Evolutionary conservation across 306 rosid species (phyloP).

Genomic region (Hippophae gyantsensis): DNA sequence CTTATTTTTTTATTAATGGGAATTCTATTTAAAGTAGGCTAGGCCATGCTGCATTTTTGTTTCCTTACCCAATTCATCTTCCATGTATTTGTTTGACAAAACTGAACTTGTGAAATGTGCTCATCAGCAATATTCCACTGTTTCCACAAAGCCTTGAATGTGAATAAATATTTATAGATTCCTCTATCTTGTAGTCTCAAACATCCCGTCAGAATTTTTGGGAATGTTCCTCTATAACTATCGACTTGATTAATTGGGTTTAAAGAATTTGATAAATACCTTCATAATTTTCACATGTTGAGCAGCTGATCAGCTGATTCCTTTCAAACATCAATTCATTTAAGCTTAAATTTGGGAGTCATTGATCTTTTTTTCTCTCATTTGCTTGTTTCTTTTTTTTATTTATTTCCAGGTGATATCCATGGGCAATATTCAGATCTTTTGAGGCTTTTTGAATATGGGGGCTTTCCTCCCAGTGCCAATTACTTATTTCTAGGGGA

Average conservation of each 20-base stretch:
- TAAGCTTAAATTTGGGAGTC: background rate
- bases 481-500: slow-evolving; percentile 33
- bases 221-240: background rate
- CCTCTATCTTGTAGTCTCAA: background rate
- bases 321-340: background rate
- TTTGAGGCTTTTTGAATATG: slow-evolving; percentile 33
- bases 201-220: background rate
- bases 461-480: slow-evolving; percentile 36
- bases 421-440: slow-evolving; percentile 39
- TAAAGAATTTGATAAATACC: background rate
- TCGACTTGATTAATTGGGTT: background rate
- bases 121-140: too few relatives aligned
- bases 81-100: background rate
- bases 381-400: background rate
- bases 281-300: background rate
- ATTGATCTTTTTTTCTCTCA: background rate
- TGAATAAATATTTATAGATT: background rate
- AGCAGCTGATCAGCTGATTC: background rate
- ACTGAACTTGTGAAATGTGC: background rate
- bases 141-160: too few relatives aligned
- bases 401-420: slow-evolving; percentile 25
- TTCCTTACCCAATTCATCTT: background rate
- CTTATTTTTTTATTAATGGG: too few relatives aligned
- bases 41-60: background rate
- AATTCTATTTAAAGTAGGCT: too few relatives aligned